Percentiles rank a stretch among this genome's conserved stretches.
Conservation (phyloP, 176 grass and related monocot species). For the Zea luxurians region DNA sequence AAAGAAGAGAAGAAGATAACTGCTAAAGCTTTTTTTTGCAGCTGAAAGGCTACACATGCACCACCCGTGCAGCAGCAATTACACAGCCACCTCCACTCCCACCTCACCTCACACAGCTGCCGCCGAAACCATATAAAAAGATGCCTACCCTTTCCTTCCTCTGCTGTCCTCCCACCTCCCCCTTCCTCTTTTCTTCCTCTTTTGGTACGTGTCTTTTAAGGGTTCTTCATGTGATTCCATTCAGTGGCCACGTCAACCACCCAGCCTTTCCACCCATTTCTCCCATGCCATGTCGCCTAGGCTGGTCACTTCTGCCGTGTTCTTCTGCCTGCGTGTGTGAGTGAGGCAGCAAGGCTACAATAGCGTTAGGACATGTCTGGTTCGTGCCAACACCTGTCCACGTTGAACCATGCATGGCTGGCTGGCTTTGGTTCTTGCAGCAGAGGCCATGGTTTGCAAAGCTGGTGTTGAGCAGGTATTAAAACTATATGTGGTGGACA, state of each 20-base stretch:
- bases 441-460: no score
- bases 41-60: conserved; percentile 50
- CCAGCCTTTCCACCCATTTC: conserved; percentile 25
- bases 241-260: conserved; percentile 47
- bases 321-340: neutral
- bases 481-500: neutral
- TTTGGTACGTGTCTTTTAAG: conserved; percentile 25
- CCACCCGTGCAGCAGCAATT: conserved; percentile 43
- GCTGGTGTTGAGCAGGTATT: conserved; percentile 3
- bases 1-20: conserved; percentile 35
- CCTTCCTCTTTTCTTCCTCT: conserved; percentile 21
- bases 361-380: conserved; percentile 36
- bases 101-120: conserved; percentile 15
- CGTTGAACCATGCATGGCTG: conserved; percentile 39
- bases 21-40: conserved; percentile 31
- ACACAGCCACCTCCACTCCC: conserved; percentile 34
- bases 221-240: conserved; percentile 48
- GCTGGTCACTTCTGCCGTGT: conserved; percentile 9
- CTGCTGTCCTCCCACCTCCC: conserved; percentile 9
- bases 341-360: conserved; percentile 24
- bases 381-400: conserved; percentile 27
- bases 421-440: conserved; percentile 17
- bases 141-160: conserved; percentile 38
- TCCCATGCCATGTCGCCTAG: conserved; percentile 43
- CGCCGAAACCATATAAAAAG: conserved; percentile 44